Base-by-base conservation (phyloP, 2,329 filamentous ascomycete species). In the Hansfordia pulvinata region DNA sequence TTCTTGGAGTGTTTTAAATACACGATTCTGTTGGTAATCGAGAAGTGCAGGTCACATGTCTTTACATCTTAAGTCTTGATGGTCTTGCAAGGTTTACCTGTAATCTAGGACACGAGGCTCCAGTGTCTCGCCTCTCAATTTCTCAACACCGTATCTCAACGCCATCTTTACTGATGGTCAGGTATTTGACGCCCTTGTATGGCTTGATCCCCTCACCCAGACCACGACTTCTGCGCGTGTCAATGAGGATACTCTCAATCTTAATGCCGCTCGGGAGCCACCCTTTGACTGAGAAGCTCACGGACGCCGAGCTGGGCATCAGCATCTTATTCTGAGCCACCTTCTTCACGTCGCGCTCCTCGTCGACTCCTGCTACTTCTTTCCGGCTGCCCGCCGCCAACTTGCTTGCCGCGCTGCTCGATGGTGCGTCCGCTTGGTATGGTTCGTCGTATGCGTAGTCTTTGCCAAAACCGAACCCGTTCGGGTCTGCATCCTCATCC, bases 181-280 rank as follows among this genome's bases (percentile, higher is more conserved):
- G 50, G 53, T 98, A 98, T 56, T 98, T 98, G 38, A 98, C 90
- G 2, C 90, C 90, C 56, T 96, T 98, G 54, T 93, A 96, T 14
- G 90, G 90, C 54, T 85, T 92, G 20, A 96, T 74, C 3, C 80
- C 74, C 38, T 93, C 84, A 0, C 84, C 84, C 23, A 98, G 44
- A 0, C 90, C 90, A 30, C 77, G 70, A 51, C 83, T 93, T 56
- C 77, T 85, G 49, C 81, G 76, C n/a, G 71, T 61, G 47, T 85
- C 64, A 40, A 84, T 50, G 44, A 73, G 45, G 43, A 85, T 68
- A 50, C 70, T 75, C 38, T 78, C 74, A 17, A 79, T 64, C 47
- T 66, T 76, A 25, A 79, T 58, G 4, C 75, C 75, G 41, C 74
- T 78, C 10, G 74, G 63, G 39, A 79, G 44, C 70, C 74, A 78